Evolutionary conservation across 2,329 filamentous ascomycete species (phyloP).

Genomic region (Aureobasidium melanogenum): DNA sequence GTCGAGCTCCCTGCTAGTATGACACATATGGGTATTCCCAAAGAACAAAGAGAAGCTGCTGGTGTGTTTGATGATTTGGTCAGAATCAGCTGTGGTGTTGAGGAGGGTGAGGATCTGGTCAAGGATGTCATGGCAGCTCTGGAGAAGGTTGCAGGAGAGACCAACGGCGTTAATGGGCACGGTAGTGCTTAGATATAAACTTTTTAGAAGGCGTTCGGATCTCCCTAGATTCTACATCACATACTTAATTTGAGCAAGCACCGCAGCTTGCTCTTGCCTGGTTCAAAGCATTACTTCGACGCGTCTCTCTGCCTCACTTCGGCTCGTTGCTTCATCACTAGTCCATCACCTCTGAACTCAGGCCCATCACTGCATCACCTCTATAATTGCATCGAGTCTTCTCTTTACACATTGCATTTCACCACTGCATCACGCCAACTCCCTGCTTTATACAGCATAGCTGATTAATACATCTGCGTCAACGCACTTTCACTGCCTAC

Average conservation of each 20-base stretch:
- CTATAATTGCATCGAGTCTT: no score
- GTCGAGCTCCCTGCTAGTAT: conserved; percentile 90
- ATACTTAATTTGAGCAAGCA: neutral
- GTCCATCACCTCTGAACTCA: no score
- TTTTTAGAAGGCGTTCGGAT: neutral
- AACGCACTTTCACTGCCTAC: neutral
- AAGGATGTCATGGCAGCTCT: conserved; percentile 76
- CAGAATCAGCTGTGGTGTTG: conserved; percentile 85
- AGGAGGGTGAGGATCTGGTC: conserved; percentile 78
- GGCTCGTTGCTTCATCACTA: neutral
- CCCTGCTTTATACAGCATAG: neutral
- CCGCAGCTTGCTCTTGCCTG: neutral
- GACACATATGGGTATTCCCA: conserved; percentile 94
- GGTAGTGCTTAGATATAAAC: neutral
- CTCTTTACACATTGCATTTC: no score
- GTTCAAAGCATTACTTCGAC: neutral
- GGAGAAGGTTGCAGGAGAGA: conserved; percentile 58
- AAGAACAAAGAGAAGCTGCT: conserved; percentile 79
- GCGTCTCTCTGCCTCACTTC: neutral
- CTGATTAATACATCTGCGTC: neutral
- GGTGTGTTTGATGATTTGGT: conserved; percentile 95
- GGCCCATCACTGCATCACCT: no score
- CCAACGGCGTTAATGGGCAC: conserved; percentile 27
- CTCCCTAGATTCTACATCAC: neutral
- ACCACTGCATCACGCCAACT: no score